phyloP scores from a whole-genome alignment of 1,284 basidiomycete species.

The Ustilago bromivora region DNA sequence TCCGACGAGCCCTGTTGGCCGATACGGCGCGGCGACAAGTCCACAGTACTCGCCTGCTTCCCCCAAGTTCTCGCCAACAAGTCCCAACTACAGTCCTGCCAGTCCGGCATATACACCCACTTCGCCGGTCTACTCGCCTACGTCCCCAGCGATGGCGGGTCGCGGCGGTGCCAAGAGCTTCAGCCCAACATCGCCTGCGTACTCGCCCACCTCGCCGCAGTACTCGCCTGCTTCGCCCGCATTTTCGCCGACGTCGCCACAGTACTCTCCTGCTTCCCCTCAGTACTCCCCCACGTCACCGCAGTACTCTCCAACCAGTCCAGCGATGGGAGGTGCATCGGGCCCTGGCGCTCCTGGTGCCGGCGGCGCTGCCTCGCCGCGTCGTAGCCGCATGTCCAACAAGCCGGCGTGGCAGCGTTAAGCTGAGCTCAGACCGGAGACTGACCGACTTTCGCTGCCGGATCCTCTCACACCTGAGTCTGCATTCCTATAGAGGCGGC shows the following conservation, averaged over 20 bases:
- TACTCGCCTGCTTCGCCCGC: conserved; percentile 70
- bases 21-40: conserved; percentile 73
- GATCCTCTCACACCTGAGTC: background rate
- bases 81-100: conserved; percentile 59
- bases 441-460: background rate
- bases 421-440: background rate
- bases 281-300: conserved; percentile 66
- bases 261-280: conserved; percentile 69
- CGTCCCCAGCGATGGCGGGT: conserved; percentile 42
- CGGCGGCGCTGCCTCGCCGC: conserved; percentile 57
- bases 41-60: conserved; percentile 66
- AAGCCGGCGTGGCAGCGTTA: conserved; percentile 64
- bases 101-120: conserved; percentile 72
- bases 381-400: conserved; percentile 63
- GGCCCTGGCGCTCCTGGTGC: conserved; percentile 29
- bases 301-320: conserved; percentile 62
- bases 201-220: conserved; percentile 65
- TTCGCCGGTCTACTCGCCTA: conserved; percentile 64
- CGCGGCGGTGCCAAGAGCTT: conserved; percentile 50
- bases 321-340: conserved; percentile 46
- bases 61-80: conserved; percentile 60
- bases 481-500: background rate
- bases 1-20: conserved; percentile 64
- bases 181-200: conserved; percentile 57
- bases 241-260: conserved; percentile 84